These are phyloP conservation scores for Tetratostichococcus sp. DNA, from an alignment of 139 green algal species.

Conservation along the genomic window DNA sequence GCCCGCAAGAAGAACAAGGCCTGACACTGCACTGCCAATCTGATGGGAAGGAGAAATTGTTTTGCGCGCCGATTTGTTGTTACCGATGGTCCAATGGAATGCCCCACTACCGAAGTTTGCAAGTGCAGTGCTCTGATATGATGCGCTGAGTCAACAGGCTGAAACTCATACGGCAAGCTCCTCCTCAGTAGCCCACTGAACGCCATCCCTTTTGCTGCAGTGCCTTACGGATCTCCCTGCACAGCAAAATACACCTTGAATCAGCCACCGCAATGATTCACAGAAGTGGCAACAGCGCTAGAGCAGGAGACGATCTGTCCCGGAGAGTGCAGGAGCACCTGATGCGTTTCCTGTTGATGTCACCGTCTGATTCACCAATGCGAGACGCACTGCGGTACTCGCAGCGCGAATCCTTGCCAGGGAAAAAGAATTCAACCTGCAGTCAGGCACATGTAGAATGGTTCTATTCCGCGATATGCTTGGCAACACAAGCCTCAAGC, in stretches of 20 bases:
- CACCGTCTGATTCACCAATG: constrained; percentile 77
- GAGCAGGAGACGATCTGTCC: too few relatives aligned
- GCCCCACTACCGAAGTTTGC: too few relatives aligned
- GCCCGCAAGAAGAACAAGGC: constrained; percentile 11
- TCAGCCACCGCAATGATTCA: constrained; percentile 22
- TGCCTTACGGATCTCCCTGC: constrained; percentile 51
- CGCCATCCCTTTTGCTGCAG: constrained; percentile 85
- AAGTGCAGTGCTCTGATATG: too few relatives aligned
- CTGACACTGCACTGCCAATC: not conserved
- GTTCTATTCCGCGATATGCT: too few relatives aligned
- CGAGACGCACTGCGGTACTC: constrained; percentile 73
- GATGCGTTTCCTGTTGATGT: constrained; percentile 96
- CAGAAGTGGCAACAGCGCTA: too few relatives aligned
- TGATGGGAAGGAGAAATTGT: too few relatives aligned
- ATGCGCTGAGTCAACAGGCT: too few relatives aligned
- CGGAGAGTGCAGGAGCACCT: constrained; percentile 22
- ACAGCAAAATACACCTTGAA: constrained; percentile 1
- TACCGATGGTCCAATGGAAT: not conserved
- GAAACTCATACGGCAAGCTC: too few relatives aligned
- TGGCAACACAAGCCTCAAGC: too few relatives aligned
- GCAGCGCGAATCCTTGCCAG: constrained; percentile 10
- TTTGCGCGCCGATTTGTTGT: not conserved
- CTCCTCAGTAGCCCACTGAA: constrained; percentile 46
- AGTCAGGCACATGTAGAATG: too few relatives aligned
- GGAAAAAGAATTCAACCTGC: constrained; percentile 5